Conservation (phyloP, 129 eudicot genomes). For the sunflower (Helianthus annuus) region DNA sequence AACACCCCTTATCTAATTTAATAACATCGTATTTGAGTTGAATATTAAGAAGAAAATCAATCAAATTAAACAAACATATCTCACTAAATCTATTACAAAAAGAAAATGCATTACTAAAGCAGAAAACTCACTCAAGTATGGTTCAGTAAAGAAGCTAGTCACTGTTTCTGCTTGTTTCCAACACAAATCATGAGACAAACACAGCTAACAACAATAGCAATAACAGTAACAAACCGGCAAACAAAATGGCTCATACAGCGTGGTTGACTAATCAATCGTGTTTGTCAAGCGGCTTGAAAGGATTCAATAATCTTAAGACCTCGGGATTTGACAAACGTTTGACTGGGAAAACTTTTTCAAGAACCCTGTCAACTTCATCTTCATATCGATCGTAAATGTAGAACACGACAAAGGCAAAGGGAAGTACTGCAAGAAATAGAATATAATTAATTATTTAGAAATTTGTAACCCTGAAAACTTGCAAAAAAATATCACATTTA, state of each 20-base stretch:
- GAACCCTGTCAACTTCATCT: constrained; percentile 35
- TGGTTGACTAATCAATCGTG: constrained; percentile 30
- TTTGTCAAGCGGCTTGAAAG: constrained; percentile 41
- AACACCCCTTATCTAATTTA: background rate
- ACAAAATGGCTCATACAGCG: background rate
- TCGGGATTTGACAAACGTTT: constrained; percentile 36
- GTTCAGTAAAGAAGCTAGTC: constrained; percentile 11
- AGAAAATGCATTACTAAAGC: constrained; percentile 24
- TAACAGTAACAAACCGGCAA: background rate
- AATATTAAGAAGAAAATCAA: background rate
- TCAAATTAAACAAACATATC: constrained; percentile 14
- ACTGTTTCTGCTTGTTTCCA: constrained; percentile 10
- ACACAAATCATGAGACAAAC: constrained; percentile 19
- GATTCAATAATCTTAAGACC: constrained; percentile 38
- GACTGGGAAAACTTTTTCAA: constrained; percentile 28
- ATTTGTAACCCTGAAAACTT: background rate
- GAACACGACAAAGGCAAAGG: constrained; percentile 31
- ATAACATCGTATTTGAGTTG: background rate
- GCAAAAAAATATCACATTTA: background rate
- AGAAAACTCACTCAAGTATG: background rate
- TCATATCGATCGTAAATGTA: constrained; percentile 35
- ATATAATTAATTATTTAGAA: background rate
- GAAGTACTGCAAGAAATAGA: constrained; percentile 32
- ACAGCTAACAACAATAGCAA: constrained; percentile 22
- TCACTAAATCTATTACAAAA: constrained; percentile 23